Conservation (phyloP, 495 filamentous ascomycete species). For the Podospora comata region DNA sequence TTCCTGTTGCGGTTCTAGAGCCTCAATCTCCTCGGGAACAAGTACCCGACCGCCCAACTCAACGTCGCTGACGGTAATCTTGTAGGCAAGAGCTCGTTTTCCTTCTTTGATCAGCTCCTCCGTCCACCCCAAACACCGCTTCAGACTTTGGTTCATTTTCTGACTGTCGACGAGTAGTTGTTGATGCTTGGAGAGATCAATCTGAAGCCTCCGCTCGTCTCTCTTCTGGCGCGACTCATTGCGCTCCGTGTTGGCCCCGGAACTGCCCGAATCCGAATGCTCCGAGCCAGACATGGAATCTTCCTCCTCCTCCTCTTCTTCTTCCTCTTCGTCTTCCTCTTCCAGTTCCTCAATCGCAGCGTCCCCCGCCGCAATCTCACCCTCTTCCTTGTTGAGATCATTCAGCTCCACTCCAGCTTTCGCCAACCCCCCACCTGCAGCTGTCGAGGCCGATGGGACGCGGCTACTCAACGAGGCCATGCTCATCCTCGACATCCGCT, state of each 20-base stretch:
- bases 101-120: conserved; percentile 88
- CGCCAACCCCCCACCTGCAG: conserved; percentile 29
- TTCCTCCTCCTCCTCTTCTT: conserved; percentile 42
- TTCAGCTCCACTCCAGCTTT: conserved; percentile 38
- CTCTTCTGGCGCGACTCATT: conserved; percentile 47
- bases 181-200: conserved; percentile 86
- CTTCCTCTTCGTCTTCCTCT: conserved; percentile 40
- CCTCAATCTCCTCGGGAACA: conserved; percentile 41
- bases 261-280: conserved; percentile 46
- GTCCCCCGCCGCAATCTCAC: conserved; percentile 51
- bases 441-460: conserved; percentile 28
- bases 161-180: conserved; percentile 83
- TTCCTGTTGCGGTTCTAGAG: conserved; percentile 26
- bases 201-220: conserved; percentile 73
- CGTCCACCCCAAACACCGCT: conserved; percentile 78
- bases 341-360: conserved; percentile 31
- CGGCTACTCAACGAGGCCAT: conserved; percentile 29
- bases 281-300: conserved; percentile 41
- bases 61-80: conserved; percentile 72
- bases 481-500: conserved; percentile 73
- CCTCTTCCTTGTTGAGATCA: conserved; percentile 49
- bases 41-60: conserved; percentile 79
- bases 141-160: conserved; percentile 90
- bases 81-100: conserved; percentile 79
- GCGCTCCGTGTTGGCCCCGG: conserved; percentile 42